phyloP scores from a whole-genome alignment of 1,284 basidiomycete genomes.

The Tilletiopsis washingtonensis region DNA sequence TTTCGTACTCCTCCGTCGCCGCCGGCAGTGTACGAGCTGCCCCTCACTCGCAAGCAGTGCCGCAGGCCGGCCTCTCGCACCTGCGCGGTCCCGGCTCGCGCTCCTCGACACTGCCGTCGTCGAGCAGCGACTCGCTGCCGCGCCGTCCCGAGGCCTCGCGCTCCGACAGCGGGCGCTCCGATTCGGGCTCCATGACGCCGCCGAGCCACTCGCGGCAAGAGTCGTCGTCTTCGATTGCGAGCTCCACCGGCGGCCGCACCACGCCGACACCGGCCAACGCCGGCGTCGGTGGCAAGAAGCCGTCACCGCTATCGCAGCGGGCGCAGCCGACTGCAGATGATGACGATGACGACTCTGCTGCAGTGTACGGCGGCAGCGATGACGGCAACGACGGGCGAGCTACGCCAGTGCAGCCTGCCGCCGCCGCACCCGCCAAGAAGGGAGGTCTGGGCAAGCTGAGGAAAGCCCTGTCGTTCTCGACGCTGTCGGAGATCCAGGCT shows the following conservation, averaged over 20 bases:
- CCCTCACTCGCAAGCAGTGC: not conserved
- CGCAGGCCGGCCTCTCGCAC: conserved; percentile 18
- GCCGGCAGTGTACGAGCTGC: not conserved
- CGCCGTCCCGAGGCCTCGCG: not conserved
- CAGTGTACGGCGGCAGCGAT: conserved; percentile 33
- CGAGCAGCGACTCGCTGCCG: not conserved
- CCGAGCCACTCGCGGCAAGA: conserved; percentile 1
- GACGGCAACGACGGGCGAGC: conserved; percentile 24
- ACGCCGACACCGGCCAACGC: conserved; percentile 1
- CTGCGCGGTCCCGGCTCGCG: conserved; percentile 19
- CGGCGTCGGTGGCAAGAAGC: conserved; percentile 17
- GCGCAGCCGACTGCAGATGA: conserved; percentile 14
- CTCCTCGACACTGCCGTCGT: too few species aligned
- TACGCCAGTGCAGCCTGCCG: conserved; percentile 24
- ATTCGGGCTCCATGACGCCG: not conserved
- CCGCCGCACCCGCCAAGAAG: conserved; percentile 22
- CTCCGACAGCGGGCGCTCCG: conserved; percentile 1
- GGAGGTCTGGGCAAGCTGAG: conserved; percentile 34
- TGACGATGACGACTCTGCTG: conserved; percentile 33
- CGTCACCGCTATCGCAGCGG: conserved; percentile 34
- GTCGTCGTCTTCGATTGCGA: conserved; percentile 6
- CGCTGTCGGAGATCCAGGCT: conserved; percentile 26
- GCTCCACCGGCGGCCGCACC: not conserved
- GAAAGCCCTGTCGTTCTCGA: conserved; percentile 37
- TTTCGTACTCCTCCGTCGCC: conserved; percentile 4